Base-by-base conservation (phyloP, 2,329 filamentous ascomycete species). In the Neonectria neomacrospora region DNA sequence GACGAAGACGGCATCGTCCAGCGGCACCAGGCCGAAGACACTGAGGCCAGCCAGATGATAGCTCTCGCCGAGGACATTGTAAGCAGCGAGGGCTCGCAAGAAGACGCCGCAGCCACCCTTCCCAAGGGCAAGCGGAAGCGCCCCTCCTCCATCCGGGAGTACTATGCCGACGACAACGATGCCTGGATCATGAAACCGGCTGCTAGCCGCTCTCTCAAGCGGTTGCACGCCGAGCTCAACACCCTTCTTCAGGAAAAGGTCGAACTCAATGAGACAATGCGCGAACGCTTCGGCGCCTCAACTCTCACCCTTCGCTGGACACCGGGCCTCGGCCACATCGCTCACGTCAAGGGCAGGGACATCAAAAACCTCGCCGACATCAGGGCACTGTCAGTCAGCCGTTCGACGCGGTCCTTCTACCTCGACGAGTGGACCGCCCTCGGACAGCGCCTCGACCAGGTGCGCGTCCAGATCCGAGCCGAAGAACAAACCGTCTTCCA, bases 1-100 rank as follows among this genome's bases (percentile, higher is more conserved):
- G 96, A 99, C 72, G 96, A 98, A 79, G 94, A 97, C 66, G 93
- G 94, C 0, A 81, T 98, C n/a, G 84, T 89, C 16, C 88, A 92
- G 68, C 90, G 92, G 71, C 94, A 97, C 71, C 87, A 90, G 37
- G 85, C 90, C 1, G 89, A 96, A 69, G 90, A 95, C 64, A 88
- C 86, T 55, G 88, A 92, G 66, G 88, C 89, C 0, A 87, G 85
- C 20, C 87, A 90, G 64, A 88, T 96, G 71, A 86, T 92, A 23
- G 86, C 87, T 1, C 82, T 97, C 51, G 93, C 93, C 6, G 87
- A 94, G 74, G 86, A 91, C 60, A 86, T 95, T 11, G 83, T 93
- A 20, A 82, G 84, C 26, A 84, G 86, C 32, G 91, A 94, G 75
- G 91, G 88, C 3, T 83, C 85, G 1, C 81, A 84, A 32, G 88